Evolutionary conservation across 371 early-diverging fungal genomes (phyloP), one percentile per base, ranked within the genome.

Genomic region (Gilbertella persicaria): DNA sequence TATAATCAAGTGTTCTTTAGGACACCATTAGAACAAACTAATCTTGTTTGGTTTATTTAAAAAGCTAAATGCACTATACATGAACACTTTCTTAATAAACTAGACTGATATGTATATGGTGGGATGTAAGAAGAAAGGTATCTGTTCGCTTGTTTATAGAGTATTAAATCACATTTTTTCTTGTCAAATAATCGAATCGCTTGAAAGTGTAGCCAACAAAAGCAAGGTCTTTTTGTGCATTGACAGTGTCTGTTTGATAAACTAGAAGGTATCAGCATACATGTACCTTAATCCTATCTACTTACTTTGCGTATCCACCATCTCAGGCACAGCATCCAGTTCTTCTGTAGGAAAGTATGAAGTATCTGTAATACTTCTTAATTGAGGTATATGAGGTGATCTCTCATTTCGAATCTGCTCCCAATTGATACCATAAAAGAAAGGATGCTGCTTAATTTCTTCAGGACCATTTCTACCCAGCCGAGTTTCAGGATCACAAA

Each of bases 181-280:
- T 80, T 17, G 92, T 90, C 25, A 92, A 62, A 54, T 88, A 88
- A 56, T 97, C 97, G 71, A 95, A 97, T 39, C 93, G 78, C 68
- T 95, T 96, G 66, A 87, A 97, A 13, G 97, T 97, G 72, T 95
- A 97, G 23, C 97, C 97, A 33, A 97, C 94, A 79, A 97, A 97
- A 25, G 97, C 96, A 53, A 97, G 71, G 55, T 96, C 96, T 66
- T 91, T 92, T 65, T 88, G 87, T 49, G 88, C 83, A 55, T 80
- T 72, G 45, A 76, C 75, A 5, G 71, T 73, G 55, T 58, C 68
- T 45, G 58, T 64, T 55, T 53, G 59, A 41, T 58, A 69, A 21
- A 47, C 78, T 74, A 53, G 3, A 48, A 3, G 14, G 35, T 21
- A 50, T 19, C 20, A 25, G 20, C 21, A 41, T 36, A 19, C 6